These are phyloP conservation scores for Laguncularia racemosa DNA, from an alignment of 345 rosid species.

Conservation along the genomic window DNA sequence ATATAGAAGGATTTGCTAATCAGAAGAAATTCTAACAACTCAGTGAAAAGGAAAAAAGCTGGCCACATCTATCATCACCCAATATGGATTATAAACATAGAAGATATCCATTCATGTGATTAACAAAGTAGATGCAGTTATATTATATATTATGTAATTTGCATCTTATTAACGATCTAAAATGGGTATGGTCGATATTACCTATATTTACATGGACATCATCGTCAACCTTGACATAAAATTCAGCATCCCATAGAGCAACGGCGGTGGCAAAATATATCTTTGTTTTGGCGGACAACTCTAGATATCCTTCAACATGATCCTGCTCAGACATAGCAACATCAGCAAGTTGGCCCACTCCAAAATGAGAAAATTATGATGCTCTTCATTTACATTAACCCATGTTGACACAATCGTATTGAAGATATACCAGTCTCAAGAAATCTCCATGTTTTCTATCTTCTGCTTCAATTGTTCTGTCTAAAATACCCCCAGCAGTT, in stretches of 20 bases:
- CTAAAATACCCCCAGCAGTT: conserved; percentile 85
- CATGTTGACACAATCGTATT: not conserved
- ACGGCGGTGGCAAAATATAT: conserved; percentile 87
- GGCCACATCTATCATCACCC: too few species aligned
- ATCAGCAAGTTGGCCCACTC: conserved; percentile 1
- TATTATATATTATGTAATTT: too few species aligned
- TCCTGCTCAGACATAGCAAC: conserved; percentile 39
- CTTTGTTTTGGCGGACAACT: conserved; percentile 95
- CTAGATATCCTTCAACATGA: conserved; percentile 95
- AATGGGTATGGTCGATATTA: conserved; percentile 10
- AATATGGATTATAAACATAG: too few species aligned
- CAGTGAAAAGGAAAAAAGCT: too few species aligned
- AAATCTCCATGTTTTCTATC: conserved; percentile 87
- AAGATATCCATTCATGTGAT: too few species aligned
- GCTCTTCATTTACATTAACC: too few species aligned
- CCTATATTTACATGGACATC: conserved; percentile 99
- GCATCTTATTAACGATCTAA: not conserved
- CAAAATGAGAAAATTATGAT: not conserved
- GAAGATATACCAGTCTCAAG: conserved; percentile 59
- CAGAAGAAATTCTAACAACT: too few species aligned
- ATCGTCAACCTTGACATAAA: conserved; percentile 95
- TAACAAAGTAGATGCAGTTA: too few species aligned
- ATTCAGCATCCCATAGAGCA: conserved; percentile 90
- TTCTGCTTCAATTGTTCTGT: conserved; percentile 89
- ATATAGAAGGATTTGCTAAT: not conserved